These are phyloP conservation scores for Fusarium sp. DNA, from an alignment of 2,329 filamentous ascomycete species.

Conservation along the genomic window DNA sequence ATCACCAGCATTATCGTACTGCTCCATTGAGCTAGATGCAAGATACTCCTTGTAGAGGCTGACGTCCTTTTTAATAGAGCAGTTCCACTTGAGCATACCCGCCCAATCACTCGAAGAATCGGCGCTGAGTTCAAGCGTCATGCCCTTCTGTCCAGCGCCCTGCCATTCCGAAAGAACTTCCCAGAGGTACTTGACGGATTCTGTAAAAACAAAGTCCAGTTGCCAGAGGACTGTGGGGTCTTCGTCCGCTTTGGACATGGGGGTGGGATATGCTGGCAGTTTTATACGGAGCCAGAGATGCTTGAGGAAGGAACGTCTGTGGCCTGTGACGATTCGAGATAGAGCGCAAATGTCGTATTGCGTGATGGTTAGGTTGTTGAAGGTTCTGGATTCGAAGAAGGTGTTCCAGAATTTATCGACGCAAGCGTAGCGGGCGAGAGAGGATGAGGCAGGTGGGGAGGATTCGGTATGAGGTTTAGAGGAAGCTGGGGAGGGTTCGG, in stretches of 20 bases:
- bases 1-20: background rate
- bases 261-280: background rate
- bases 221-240: background rate
- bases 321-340: background rate
- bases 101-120: slow-evolving; percentile 8
- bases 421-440: background rate
- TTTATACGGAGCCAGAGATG: slow-evolving; percentile 18
- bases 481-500: background rate
- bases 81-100: background rate
- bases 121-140: slow-evolving; percentile 20
- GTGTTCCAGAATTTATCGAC: slow-evolving; percentile 18
- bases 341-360: slow-evolving; percentile 1
- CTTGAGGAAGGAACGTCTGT: background rate
- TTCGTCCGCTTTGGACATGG: background rate
- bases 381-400: slow-evolving; percentile 18
- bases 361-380: background rate
- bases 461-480: background rate
- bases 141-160: accelerated
- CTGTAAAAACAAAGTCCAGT: slow-evolving; percentile 7
- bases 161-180: background rate
- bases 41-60: background rate
- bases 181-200: slow-evolving; percentile 4
- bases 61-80: background rate
- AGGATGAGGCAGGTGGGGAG: accelerated
- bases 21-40: background rate